Percentiles rank a stretch among this genome's conserved stretches.
Evolutionary conservation across 1,284 basidiomycete genomes (phyloP).

Genomic region (Phellinidium pouzarii): DNA sequence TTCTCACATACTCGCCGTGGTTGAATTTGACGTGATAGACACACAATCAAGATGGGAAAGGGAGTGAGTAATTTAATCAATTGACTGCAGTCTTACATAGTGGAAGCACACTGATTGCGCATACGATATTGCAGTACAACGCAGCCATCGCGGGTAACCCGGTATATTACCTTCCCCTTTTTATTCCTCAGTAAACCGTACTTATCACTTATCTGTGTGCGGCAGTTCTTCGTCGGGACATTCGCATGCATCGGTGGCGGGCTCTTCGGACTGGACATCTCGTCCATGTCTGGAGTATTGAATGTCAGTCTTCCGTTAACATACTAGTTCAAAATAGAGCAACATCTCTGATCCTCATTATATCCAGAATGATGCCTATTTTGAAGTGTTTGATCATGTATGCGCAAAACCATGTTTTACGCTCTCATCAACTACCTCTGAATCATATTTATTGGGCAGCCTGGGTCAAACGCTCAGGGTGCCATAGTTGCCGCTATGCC

Average conservation of each 20-base stretch:
- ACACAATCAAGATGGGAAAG: too few relatives aligned
- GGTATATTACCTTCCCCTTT: conserved; percentile 12
- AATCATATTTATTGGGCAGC: conserved; percentile 30
- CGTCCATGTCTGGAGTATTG: conserved; percentile 74
- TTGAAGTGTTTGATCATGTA: conserved; percentile 42
- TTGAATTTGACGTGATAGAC: too few relatives aligned
- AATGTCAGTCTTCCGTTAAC: conserved; percentile 33
- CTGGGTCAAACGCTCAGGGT: conserved; percentile 52
- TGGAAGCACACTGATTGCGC: too few relatives aligned
- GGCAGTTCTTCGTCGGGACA: conserved; percentile 58
- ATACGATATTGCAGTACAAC: conserved; percentile 42
- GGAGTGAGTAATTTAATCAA: too few relatives aligned
- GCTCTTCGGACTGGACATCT: conserved; percentile 74
- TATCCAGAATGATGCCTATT: conserved; percentile 49
- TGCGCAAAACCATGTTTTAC: conserved; percentile 19
- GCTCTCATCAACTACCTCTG: neutral
- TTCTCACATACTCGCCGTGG: too few relatives aligned
- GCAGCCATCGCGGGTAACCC: conserved; percentile 34
- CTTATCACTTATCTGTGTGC: neutral
- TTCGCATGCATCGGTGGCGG: conserved; percentile 79
- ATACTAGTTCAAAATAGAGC: neutral
- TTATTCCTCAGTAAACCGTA: neutral
- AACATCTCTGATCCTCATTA: neutral
- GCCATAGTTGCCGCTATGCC: conserved; percentile 77
- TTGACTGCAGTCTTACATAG: too few relatives aligned